Evolutionary conservation across 371 early-diverging fungal genomes (phyloP), one percentile per base, ranked within the genome.

Genomic region (Saksenaea oblongispora): DNA sequence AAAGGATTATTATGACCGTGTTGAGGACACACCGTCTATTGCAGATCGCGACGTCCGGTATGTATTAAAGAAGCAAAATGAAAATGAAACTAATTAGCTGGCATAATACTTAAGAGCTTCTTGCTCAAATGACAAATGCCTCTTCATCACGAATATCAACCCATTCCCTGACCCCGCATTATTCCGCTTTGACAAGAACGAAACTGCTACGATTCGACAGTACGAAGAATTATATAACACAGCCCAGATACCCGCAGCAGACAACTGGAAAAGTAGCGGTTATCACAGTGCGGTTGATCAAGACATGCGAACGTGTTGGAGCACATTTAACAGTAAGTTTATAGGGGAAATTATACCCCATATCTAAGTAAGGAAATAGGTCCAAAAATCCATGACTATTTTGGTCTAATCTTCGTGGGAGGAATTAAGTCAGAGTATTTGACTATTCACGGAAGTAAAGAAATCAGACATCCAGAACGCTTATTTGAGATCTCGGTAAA

Each of bases 241-340:
- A 1, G n/a, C 22, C 10, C n/a, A 47, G 28, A 62, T 78, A 26
- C 79, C 84, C 0, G 59, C 66, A 0, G 63, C 67, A 0, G 66
- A 73, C 9, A 78, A 78, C 51, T 83, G 84, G 72, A 76, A 75
- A 9, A 71, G 79, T 54, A 73, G 81, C 62, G 79, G 81, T 1
- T 87, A 82, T 55, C 86, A 85, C 36, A 75, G 67, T 15, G 84
- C 80, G 0, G 86, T 85, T 0, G 87, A 87, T 66, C 69, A 67
- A n/a, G 79, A 85, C 66, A 70, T 75, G 9, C 80, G 61, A 7
- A 84, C 86, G 7, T 87, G 87, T 51, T 87, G 87, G 87, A 74
- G 78, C 26, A 82, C 81, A 10, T 78, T 74, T 56, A 63, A 62
- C 58, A 69, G 83, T 82, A 78, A 61, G 58, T 53, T 10, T 24